Base-by-base conservation (phyloP, 129 eudicot species). In the Rutidosis leptorrhynchoides region DNA sequence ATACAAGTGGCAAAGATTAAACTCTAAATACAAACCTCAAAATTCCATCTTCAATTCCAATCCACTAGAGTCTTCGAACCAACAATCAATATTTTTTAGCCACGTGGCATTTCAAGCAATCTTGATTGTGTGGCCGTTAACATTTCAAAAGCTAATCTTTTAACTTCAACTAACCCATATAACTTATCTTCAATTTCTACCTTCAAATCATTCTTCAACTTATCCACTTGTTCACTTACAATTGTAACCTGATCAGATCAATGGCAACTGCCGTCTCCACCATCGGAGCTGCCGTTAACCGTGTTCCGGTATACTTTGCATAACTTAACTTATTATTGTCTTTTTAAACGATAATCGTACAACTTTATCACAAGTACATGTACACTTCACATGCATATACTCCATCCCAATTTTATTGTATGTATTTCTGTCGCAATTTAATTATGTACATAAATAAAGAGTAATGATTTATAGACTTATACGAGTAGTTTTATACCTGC, bases 251-350 rank as follows among this genome's bases (percentile, higher is more conserved):
- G 9, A 3, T 23, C 20, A 5, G 64, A 59, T 29, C 74, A 56
- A 93, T 88, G 98, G 95, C 96, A 2, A 80, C 96, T 46, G 81
- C 95, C 65, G 71, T 89, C 80, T 82, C 95, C 46, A 84, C 96
- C 66, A 43, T 82, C 27, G 95, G 99, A 80, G 86, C 95, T 46
- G 87, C 95, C 64, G 93, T 82, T 75, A 89, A 79, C 93, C 85
- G 87, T n/a, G 85, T 75, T 21, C 93, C 93, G 80, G 97, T 94
- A 78, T 20, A 51, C 53, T 10, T 23, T 28, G 30, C 29, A 29
- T 55, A 55, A 30, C 54, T 43, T 23, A 20, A 5, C 10, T 1
- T n/a, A n/a, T n/a, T n/a, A n/a, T n/a, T n/a, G n/a, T n/a, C 4
- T 21, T 53, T 21, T 21, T 10, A 16, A 53, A 53, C 4, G 5